Base-by-base conservation (phyloP, 106 monocot species). In the Dioscorea zingiberensis region DNA sequence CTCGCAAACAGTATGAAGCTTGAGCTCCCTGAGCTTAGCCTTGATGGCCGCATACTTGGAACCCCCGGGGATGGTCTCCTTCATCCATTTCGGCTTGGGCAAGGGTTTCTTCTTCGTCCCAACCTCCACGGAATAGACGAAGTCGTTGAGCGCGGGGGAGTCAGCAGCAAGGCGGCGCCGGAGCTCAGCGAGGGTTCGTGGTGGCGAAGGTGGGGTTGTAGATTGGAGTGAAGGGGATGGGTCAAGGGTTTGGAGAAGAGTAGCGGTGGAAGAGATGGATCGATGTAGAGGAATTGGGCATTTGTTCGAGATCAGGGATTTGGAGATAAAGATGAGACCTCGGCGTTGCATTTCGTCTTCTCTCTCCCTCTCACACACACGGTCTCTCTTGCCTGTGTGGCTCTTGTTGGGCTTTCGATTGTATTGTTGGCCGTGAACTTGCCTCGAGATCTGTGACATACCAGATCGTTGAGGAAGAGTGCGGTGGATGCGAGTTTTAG, bases 1-100 rank as follows among this genome's bases (percentile, higher is more conserved):
- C 87, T 94, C 94, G 74, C 94, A 94, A 1, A 94, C 94, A 0
- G 94, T 94, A 60, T 94, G 94, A 15, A 94, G 84, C 55, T 87
- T 94, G 18, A 87, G 73, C 70, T 94, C 87, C 71, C 90, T 72
- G 47, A 94, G 67, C 64, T 87, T 90, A 13, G 87, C 78, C 87
- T 91, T 90, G 71, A 94, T 94, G 49, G 82, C 85, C 13, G 90
- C 85, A 73, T 91, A 94, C 76, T 87, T 87, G 30, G 87, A 13
- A 9, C 94, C 94, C 2, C 94, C 94, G 4, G 94, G 94, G 55
- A 91, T 68, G 14, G 80, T 67, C 69, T 77, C 79, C 80, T 85
- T 87, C 94, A 94, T 94, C 94, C 94, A 94, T 48, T 94, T 87
- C 5, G 94, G 94, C 75, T 94, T 94, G 27, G 82, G 80, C 16